A percentile compares a stretch with the other conserved stretches of the same genome.
phyloP scores from a whole-genome alignment of 2,329 filamentous ascomycete species.

The Xylariales sp. region DNA sequence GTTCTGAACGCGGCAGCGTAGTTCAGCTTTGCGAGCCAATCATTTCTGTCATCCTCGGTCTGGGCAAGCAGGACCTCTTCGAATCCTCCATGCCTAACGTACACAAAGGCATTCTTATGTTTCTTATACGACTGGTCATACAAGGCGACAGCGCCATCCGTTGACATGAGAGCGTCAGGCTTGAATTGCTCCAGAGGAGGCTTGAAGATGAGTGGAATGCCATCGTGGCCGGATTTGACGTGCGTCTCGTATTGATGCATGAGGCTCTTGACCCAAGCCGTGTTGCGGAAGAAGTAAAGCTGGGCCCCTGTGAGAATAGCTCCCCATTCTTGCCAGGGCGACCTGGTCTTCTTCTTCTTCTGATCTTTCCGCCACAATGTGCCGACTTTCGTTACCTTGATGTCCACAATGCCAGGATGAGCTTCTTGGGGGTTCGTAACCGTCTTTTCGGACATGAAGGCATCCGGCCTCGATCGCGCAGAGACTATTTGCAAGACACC shows the following conservation, averaged over 20 bases:
- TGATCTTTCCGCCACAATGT: conserved; percentile 89
- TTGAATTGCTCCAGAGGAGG: conserved; percentile 90
- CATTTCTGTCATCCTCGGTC: conserved; percentile 86
- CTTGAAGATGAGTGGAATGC: conserved; percentile 79
- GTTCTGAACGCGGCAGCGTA: conserved; percentile 93
- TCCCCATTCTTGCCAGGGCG: conserved; percentile 98
- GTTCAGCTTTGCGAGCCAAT: conserved; percentile 94
- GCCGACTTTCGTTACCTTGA: conserved; percentile 95
- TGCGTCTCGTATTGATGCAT: conserved; percentile 85
- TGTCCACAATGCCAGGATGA: conserved; percentile 90
- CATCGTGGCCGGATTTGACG: conserved; percentile 69
- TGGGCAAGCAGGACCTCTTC: conserved; percentile 92
- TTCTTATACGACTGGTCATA: conserved; percentile 84
- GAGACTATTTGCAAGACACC: conserved; percentile 94
- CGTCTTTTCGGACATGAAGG: conserved; percentile 86
- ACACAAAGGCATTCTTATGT: conserved; percentile 92
- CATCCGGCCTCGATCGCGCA: conserved; percentile 85
- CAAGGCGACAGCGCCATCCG: conserved; percentile 84
- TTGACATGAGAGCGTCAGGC: conserved; percentile 88
- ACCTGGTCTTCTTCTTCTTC: conserved; percentile 90
- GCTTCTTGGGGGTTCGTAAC: conserved; percentile 80
- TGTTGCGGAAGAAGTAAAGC: conserved; percentile 93
- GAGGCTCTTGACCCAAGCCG: conserved; percentile 83
- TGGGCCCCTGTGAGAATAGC: conserved; percentile 95
- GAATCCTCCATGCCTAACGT: conserved; percentile 78